Base-by-base conservation (phyloP, 2,329 filamentous ascomycete genomes). In the Nigrospora oryzae region DNA sequence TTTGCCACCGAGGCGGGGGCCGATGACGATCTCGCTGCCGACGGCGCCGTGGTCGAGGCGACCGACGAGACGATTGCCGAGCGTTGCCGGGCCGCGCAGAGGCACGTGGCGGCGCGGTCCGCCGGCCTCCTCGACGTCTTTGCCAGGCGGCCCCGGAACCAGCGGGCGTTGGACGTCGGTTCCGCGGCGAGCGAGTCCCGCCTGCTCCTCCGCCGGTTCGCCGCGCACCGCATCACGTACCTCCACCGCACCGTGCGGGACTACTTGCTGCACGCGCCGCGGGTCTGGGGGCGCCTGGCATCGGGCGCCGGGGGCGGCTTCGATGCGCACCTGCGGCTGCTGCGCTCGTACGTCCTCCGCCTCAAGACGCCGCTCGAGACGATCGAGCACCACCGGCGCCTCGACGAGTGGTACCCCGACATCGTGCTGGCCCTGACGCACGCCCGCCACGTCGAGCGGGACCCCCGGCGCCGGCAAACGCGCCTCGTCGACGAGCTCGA, bases 321-420 rank as follows among this genome's bases (percentile, higher is more conserved):
- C 40, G 60, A 64, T 15, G 46, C 63, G 1, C 56, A 65, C 42
- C 49, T 63, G 8, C 54, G 60, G 1, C 53, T 63, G 0, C 43
- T 65, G 13, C 48, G 59, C n/a, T 64, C 62, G 0, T 59, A 64
- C 39, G 44, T 65, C 2, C 52, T 65, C 0, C 61, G 56, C 1
- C 52, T 66, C 40, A 65, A 64, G 44, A 33, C 51, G 4, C 54
- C 63, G 0, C 53, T 66, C 0, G 59, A 61, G n/a, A 53, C 56
- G 19, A 46, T 63, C 14, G 63, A 66, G 42, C 60, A 59, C 35
- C 64, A 66, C 16, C 62, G 64, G 5, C 51, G 63, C 2, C 48
- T 66, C 13, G 64, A 66, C 15, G 63, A 66, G 36, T 66, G 63
- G 64, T 66, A 62, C 38, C 63, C 63, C 0, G 63, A 62, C 6